phyloP scores from a whole-genome alignment of 495 filamentous ascomycete species.

The Platismatia glauca region DNA sequence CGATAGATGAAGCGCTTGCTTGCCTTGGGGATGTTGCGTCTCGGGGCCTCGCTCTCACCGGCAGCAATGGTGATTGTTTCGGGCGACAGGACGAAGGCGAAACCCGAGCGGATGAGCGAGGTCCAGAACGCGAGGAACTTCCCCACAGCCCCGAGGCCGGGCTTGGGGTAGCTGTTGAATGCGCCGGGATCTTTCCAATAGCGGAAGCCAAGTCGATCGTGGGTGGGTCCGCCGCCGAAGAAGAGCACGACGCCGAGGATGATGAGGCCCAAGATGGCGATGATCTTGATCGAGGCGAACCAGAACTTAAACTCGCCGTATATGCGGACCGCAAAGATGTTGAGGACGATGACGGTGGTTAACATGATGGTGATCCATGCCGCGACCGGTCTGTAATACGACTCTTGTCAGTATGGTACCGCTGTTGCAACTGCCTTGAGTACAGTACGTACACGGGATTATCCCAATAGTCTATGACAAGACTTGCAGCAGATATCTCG shows the following conservation, averaged over 20 bases:
- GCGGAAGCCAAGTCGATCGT: constrained; percentile 62
- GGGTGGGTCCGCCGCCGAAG: constrained; percentile 65
- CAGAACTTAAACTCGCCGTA: constrained; percentile 81
- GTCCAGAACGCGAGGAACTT: constrained; percentile 72
- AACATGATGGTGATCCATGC: constrained; percentile 47
- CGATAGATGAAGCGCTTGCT: constrained; percentile 77
- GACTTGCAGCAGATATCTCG: constrained; percentile 68
- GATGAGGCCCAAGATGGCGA: constrained; percentile 61
- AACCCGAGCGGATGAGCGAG: constrained; percentile 67
- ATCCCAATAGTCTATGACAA: constrained; percentile 70
- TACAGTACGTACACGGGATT: not conserved
- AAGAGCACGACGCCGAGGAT: constrained; percentile 59
- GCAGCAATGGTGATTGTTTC: constrained; percentile 69
- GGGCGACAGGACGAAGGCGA: constrained; percentile 66
- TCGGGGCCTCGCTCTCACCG: constrained; percentile 67
- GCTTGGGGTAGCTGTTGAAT: constrained; percentile 35
- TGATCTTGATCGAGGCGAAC: constrained; percentile 66
- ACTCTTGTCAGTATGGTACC: not conserved
- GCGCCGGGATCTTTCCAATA: constrained; percentile 71
- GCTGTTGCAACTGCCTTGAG: not conserved
- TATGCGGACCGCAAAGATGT: constrained; percentile 53
- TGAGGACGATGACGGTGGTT: constrained; percentile 43
- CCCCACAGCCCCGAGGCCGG: constrained; percentile 37
- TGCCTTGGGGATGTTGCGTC: constrained; percentile 66
- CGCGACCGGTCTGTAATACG: constrained; percentile 32